Evolutionary conservation across 176 grass and related monocot species (phyloP), one percentile per base, ranked within the genome.

Genomic region (Olyra latifolia): DNA sequence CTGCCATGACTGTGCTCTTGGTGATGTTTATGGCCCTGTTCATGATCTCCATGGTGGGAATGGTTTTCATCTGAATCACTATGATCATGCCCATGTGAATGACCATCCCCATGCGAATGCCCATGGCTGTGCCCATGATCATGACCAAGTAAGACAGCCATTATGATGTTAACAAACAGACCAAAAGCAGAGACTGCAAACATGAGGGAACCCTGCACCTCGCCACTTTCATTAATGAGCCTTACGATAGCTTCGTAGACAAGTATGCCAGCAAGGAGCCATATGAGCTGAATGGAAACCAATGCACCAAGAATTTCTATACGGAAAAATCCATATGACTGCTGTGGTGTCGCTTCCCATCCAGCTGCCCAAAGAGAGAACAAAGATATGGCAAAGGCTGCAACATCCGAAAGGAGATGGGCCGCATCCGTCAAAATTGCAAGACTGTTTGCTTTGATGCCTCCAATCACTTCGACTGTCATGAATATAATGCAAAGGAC

Each of bases 221-320:
- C 90, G 1, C 93, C 93, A 2, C 57, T 93, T 13, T 93, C 88
- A 82, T 84, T 78, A 35, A 99, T 84, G 50, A 99, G 88, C 80
- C 97, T 89, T 24, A 47, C 91, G 66, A 99, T 88, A 70, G 97
- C 97, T 77, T 99, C 97, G 39, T 96, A 99, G 25, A 99, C 97
- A 11, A 99, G 77, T 84, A 99, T 96, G 17, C 97, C 97, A 28
- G 97, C 93, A 55, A 99, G 83, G 19, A 99, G 84, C 93, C 97
- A 99, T 81, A 99, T 99, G 73, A 99, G 83, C 68, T 99, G 97
- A 62, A 99, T 99, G 25, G 97, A 99, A 65, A 99, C 93, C 80
- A 99, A 50, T 40, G 97, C 90, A 35, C 94, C 94, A 61, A 97
- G 81, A 71, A 97, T 97, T 81, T 94, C 91, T 14, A 99, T 88